phyloP scores from a whole-genome alignment of 495 filamentous ascomycete genomes.

The Neurospora cerealis region DNA sequence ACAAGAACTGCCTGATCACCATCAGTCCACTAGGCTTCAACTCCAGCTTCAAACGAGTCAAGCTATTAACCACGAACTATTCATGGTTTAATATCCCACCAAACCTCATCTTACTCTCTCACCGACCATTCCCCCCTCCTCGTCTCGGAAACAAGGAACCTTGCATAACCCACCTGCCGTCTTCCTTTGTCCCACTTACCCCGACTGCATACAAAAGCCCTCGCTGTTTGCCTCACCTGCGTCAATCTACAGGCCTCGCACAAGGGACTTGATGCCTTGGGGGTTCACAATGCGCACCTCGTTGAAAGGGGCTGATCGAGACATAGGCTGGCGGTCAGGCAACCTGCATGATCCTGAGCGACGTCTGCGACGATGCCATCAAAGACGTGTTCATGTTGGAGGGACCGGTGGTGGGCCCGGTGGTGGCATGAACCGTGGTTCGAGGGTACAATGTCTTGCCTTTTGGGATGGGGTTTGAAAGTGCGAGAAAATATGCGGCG shows the following conservation, averaged over 20 bases:
- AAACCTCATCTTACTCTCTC: neutral
- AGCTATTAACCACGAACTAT: no score
- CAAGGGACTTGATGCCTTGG: neutral
- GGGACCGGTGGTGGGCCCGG: neutral
- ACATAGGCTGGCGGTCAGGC: neutral
- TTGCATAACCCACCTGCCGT: neutral
- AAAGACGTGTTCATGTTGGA: neutral
- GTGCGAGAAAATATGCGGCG: neutral
- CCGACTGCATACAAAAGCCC: neutral
- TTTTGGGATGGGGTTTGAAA: neutral
- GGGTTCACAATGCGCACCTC: neutral
- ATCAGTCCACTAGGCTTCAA: neutral
- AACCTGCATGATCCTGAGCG: neutral
- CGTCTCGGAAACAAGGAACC: neutral
- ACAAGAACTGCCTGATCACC: no score
- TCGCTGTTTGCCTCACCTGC: neutral
- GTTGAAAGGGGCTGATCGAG: neutral
- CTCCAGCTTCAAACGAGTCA: neutral
- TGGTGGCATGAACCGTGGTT: neutral
- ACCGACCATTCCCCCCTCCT: neutral
- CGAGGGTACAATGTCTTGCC: neutral
- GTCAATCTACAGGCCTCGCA: neutral
- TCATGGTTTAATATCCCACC: no score
- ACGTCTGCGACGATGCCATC: neutral
- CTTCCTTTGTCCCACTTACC: neutral